Percentiles rank a stretch among this genome's conserved stretches.
Evolutionary conservation across 805 yeast species (phyloP).

Genomic region (Candida cerambycidarum): DNA sequence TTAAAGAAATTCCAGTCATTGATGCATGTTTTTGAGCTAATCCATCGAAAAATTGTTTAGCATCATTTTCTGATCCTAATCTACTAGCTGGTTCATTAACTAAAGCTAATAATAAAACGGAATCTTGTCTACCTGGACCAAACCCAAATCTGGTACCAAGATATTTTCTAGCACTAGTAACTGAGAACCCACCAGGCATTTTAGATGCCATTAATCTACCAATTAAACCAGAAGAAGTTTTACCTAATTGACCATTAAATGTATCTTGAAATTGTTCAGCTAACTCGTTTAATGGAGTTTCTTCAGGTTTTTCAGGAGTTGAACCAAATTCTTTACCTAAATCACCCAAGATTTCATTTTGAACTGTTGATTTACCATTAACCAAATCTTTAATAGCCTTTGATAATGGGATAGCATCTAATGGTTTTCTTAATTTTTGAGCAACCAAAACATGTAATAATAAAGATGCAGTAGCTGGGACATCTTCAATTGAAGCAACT

Average conservation of each 20-base stretch:
- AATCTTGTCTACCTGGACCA: conserved; percentile 91
- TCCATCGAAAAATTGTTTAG: conserved; percentile 83
- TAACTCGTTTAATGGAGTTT: conserved; percentile 91
- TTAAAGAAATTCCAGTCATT: conserved; percentile 71
- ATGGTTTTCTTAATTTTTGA: conserved; percentile 88
- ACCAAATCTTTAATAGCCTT: conserved; percentile 97
- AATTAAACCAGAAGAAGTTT: conserved; percentile 84
- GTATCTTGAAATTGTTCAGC: conserved; percentile 94
- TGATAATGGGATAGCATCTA: conserved; percentile 80
- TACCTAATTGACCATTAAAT: conserved; percentile 87
- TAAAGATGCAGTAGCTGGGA: conserved; percentile 81
- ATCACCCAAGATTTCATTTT: conserved; percentile 98
- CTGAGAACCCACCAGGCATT: conserved; percentile 99
- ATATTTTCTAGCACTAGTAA: conserved; percentile 88
- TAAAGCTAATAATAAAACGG: conserved; percentile 78
- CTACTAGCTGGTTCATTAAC: conserved; percentile 90
- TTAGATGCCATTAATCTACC: conserved; percentile 92
- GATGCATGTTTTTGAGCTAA: conserved; percentile 84
- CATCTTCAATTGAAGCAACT: conserved; percentile 82
- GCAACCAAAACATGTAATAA: conserved; percentile 89
- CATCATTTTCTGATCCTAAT: conserved; percentile 83
- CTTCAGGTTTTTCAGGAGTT: conserved; percentile 99
- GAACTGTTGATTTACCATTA: conserved; percentile 98
- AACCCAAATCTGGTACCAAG: conserved; percentile 91
- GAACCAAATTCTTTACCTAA: conserved; percentile 97